Base-by-base conservation (phyloP, 257 asterid species). In the Apocynum venetum region DNA sequence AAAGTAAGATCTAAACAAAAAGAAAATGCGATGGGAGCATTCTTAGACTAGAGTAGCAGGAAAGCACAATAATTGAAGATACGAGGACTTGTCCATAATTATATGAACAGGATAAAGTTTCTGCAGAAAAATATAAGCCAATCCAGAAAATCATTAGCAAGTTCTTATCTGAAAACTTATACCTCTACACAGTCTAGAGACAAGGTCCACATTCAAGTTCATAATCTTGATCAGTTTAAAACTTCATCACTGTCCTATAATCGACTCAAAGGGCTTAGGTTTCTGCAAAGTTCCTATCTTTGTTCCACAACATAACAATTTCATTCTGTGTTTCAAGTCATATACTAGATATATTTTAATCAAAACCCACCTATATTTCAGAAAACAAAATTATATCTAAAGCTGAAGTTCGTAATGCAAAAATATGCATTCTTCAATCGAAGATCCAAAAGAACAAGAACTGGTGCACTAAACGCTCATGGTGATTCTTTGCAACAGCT, bases 1-100 rank as follows among this genome's bases (percentile, higher is more conserved):
- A 74, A 61, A 72, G 57, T 59, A 82, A 68, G 46, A 20, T n/a
- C 55, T 35, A 66, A 78, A 55, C 68, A 78, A 70, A 72, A 72
- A 79, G 69, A 76, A 56, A 68, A 25, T 25, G 31, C 0, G 31
- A 25, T 25, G 31, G 64, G 13, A 47, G 40, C 49, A 43, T 10
- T 43, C 70, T 25, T 12, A 25, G 6, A 61, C 6, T 49, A 43
- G 35, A 43, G 4, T 6, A 1, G 14, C 47, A 46, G 40, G 20
- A 75, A 4, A 14, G 40, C 51, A 41, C 41, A 55, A 20, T 74
- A 25, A 25, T 25, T 10, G 38, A 2, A 6, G 31, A 25, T 25
- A 25, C 31, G 31, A 25, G 31, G 31, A 20, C n/a, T 43, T 43
- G 36, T 41, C 64, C 14, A 38, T 55, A 40, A 15, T 25, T 25